Percentiles rank a stretch among this genome's conserved stretches.
Conservation (phyloP, 2,329 filamentous ascomycete genomes). For the Xylariales sp. region DNA sequence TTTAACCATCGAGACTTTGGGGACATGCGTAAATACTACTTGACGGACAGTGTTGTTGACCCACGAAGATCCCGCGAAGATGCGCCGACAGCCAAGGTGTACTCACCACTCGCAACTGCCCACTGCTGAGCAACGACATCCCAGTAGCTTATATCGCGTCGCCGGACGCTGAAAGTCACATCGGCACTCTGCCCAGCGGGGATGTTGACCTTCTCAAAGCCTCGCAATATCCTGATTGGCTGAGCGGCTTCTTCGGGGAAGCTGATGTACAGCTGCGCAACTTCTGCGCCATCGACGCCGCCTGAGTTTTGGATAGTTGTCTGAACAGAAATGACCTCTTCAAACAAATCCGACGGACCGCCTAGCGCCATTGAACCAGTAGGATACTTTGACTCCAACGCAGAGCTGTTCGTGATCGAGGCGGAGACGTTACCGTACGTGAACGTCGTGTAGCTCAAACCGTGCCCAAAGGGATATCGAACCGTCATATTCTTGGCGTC, state of each 20-base stretch:
- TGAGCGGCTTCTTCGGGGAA: conserved; percentile 34
- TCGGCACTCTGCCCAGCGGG: conserved; percentile 39
- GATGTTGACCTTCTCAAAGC: conserved; percentile 57
- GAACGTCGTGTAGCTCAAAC: conserved; percentile 47
- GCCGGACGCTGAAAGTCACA: conserved; percentile 49
- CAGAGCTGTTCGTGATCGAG: conserved; percentile 2
- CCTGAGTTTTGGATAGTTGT: conserved; percentile 51
- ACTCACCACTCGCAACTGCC: conserved; percentile 37
- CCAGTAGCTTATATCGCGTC: conserved; percentile 64
- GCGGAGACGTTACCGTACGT: conserved; percentile 7
- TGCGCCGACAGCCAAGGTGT: conserved; percentile 4
- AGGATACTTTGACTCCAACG: conserved; percentile 38
- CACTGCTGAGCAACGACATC: conserved; percentile 56
- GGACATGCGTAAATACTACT: no score
- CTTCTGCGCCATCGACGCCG: conserved; percentile 43
- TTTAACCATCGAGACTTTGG: no score
- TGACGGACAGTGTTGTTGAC: no score
- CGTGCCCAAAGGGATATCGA: conserved; percentile 51
- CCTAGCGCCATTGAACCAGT: conserved; percentile 41
- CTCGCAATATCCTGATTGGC: conserved; percentile 50
- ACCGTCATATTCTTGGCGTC: conserved; percentile 42
- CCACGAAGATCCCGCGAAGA: no score
- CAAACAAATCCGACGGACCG: conserved; percentile 52
- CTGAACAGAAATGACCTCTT: conserved; percentile 43
- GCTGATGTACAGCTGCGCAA: conserved; percentile 54